Percentiles rank a stretch among this genome's conserved stretches.
Conservation (phyloP, 257 asterid species). For the Pogostemon cablin region DNA sequence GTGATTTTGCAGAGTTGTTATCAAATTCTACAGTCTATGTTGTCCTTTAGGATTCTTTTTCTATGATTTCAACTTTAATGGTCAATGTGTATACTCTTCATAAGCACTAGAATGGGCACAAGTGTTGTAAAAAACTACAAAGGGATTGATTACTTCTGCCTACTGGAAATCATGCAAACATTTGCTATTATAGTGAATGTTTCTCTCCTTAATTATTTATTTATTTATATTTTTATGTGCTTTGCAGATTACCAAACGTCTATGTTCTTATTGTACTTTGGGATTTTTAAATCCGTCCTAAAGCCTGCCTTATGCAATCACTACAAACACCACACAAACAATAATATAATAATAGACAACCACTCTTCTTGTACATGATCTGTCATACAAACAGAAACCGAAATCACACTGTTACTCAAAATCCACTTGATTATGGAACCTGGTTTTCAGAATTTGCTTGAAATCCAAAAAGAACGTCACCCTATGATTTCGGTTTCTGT, state of each 20-base stretch:
- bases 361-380: no score
- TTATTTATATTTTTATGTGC: slow-evolving; percentile 2
- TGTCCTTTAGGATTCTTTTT: neutral
- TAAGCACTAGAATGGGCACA: neutral
- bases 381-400: no score
- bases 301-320: no score
- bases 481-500: neutral
- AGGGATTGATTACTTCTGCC: slow-evolving; percentile 1
- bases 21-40: neutral
- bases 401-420: no score
- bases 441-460: no score
- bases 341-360: no score
- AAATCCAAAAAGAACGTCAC: no score
- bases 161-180: neutral
- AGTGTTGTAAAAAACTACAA: slow-evolving; percentile 21
- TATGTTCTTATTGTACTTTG: neutral
- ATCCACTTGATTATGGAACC: no score
- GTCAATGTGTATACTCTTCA: slow-evolving; percentile 5
- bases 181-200: neutral
- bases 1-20: neutral
- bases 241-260: slow-evolving; percentile 2
- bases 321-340: no score
- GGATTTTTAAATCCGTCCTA: no score
- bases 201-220: slow-evolving; percentile 10
- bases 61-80: slow-evolving; percentile 8